A percentile compares a stretch with the other conserved stretches of the same genome.
Conservation (phyloP, 306 rosid species). For the Sphenostylis stenocarpa region DNA sequence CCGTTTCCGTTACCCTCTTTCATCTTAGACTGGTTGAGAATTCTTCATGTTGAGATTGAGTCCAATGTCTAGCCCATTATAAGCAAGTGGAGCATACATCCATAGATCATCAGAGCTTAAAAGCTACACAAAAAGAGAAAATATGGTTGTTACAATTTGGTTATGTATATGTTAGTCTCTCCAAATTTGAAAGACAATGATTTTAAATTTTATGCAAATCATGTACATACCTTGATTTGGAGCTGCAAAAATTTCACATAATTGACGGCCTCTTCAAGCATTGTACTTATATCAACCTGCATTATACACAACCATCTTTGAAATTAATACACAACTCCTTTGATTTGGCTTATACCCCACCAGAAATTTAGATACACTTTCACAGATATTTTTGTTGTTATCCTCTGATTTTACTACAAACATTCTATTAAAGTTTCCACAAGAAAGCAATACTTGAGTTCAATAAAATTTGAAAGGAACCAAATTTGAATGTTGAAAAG, state of each 20-base stretch:
- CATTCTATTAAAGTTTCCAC: no score
- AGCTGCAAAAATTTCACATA: slow-evolving; percentile 91
- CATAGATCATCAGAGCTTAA: slow-evolving; percentile 88
- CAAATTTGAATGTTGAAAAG: no score
- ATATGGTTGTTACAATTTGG: neutral
- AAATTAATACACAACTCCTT: slow-evolving; percentile 8
- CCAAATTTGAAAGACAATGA: neutral
- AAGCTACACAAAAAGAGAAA: slow-evolving; percentile 48
- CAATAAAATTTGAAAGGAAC: no score
- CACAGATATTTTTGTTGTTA: no score
- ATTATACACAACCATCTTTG: neutral
- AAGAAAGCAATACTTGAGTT: no score
- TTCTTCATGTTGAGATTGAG: slow-evolving; percentile 48
- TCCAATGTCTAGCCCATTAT: slow-evolving; percentile 86
- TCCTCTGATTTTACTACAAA: no score
- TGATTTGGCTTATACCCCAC: neutral
- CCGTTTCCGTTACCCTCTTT: slow-evolving; percentile 6
- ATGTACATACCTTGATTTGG: slow-evolving; percentile 84
- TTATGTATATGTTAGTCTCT: neutral
- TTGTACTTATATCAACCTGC: slow-evolving; percentile 94
- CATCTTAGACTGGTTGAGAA: slow-evolving; percentile 49
- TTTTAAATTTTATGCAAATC: neutral
- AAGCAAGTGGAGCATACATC: slow-evolving; percentile 96
- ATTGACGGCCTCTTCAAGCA: slow-evolving; percentile 95
- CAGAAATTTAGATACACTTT: neutral